These are phyloP conservation scores for Stephania yunnanensis DNA, from an alignment of 164 flowering plant species.

Conservation along the genomic window DNA sequence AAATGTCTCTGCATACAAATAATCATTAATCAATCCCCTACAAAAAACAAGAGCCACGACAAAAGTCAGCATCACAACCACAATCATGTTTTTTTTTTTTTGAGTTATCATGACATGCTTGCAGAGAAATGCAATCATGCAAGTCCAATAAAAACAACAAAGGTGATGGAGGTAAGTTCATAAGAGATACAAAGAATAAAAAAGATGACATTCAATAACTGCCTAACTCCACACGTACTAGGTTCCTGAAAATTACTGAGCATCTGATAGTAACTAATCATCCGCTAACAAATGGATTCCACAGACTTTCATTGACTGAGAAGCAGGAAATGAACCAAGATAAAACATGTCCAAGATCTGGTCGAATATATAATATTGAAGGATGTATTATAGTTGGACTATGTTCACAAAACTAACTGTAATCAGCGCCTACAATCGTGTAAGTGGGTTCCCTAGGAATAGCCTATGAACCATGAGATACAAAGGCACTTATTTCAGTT, in stretches of 20 bases:
- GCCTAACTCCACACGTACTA: background rate
- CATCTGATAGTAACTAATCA: background rate
- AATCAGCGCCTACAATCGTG: background rate
- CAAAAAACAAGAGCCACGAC: constrained; percentile 9
- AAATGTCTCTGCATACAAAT: constrained; percentile 75
- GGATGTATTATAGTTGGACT: too few species aligned
- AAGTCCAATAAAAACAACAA: background rate
- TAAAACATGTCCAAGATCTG: too few species aligned
- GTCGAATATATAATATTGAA: too few species aligned
- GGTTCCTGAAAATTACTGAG: background rate
- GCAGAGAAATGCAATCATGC: background rate
- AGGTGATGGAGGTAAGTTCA: background rate
- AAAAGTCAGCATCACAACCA: background rate
- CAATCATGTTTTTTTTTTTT: background rate
- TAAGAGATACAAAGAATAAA: background rate
- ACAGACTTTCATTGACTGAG: too few species aligned
- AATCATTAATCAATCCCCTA: constrained; percentile 79
- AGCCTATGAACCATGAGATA: too few species aligned
- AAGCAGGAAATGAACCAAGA: background rate
- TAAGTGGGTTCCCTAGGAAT: too few species aligned
- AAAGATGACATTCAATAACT: background rate
- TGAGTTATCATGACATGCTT: background rate
- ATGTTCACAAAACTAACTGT: background rate
- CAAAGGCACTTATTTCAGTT: too few species aligned
- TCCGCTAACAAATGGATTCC: too few species aligned